Evolutionary conservation across 495 filamentous ascomycete genomes (phyloP).

Genomic region (Pyrenopolyporus hunteri): DNA sequence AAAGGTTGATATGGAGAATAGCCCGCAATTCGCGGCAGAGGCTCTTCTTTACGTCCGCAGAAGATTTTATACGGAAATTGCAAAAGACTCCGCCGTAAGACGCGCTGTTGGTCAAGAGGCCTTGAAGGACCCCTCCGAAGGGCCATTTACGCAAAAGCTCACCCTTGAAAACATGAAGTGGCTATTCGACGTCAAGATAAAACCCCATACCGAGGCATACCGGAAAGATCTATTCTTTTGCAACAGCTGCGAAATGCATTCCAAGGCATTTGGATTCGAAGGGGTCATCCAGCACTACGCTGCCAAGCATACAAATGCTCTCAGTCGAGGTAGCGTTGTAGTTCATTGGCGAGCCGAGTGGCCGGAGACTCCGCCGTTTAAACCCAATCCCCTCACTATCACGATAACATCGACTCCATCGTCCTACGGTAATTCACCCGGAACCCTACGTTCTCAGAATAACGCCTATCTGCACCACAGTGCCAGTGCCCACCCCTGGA

Average conservation of each 20-base stretch:
- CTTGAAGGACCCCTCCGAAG: slow-evolving; percentile 55
- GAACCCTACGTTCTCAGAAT: slow-evolving; percentile 1
- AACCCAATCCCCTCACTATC: not conserved
- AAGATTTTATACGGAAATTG: slow-evolving; percentile 64
- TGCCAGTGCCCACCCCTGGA: slow-evolving; percentile 9
- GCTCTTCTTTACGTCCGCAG: slow-evolving; percentile 67
- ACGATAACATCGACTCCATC: not conserved
- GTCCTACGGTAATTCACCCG: too few relatives aligned
- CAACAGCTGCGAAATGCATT: slow-evolving; percentile 65
- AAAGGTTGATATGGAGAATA: slow-evolving; percentile 62
- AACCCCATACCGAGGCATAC: slow-evolving; percentile 64
- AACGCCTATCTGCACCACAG: not conserved
- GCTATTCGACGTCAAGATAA: slow-evolving; percentile 78
- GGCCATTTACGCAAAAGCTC: slow-evolving; percentile 61
- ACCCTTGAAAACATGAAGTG: slow-evolving; percentile 87
- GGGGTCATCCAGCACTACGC: slow-evolving; percentile 80
- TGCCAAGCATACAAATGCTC: slow-evolving; percentile 73
- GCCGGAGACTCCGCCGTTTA: slow-evolving; percentile 71
- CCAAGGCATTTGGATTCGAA: slow-evolving; percentile 74
- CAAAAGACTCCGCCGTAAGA: slow-evolving; percentile 54
- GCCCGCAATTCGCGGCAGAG: slow-evolving; percentile 68
- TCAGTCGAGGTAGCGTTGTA: slow-evolving; percentile 70
- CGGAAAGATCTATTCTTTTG: slow-evolving; percentile 77
- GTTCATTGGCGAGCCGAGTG: slow-evolving; percentile 81
- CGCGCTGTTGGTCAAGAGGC: slow-evolving; percentile 50